Conservation (phyloP, 371 early-diverging fungal species). For the Globomyces sp. region DNA sequence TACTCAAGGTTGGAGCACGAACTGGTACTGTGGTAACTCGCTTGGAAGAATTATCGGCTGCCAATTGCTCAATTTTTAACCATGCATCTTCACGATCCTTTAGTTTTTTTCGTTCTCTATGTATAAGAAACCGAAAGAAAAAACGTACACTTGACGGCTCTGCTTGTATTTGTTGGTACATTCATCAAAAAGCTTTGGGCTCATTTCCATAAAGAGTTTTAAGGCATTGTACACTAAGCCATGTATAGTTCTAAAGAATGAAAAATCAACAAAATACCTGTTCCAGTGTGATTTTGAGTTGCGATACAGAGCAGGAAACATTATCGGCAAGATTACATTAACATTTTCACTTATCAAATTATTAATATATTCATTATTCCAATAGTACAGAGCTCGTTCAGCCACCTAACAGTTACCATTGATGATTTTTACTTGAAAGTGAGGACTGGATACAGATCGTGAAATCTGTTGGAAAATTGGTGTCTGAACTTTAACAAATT, state of each 20-base stretch:
- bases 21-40: too few species aligned
- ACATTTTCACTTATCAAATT: slow-evolving; percentile 90
- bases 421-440: slow-evolving; percentile 77
- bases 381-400: slow-evolving; percentile 92
- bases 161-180: slow-evolving; percentile 79
- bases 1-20: too few species aligned
- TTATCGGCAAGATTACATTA: slow-evolving; percentile 82
- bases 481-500: slow-evolving; percentile 81
- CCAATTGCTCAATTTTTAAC: slow-evolving; percentile 65
- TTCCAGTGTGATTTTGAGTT: slow-evolving; percentile 96
- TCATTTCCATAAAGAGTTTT: slow-evolving; percentile 87
- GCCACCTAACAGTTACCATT: slow-evolving; percentile 62
- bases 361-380: slow-evolving; percentile 96
- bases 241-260: slow-evolving; percentile 74
- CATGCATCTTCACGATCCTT: slow-evolving; percentile 85
- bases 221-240: slow-evolving; percentile 91
- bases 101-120: slow-evolving; percentile 78
- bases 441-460: slow-evolving; percentile 87
- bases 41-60: slow-evolving; percentile 7
- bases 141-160: slow-evolving; percentile 68
- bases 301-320: slow-evolving; percentile 85
- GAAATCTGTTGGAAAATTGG: slow-evolving; percentile 90
- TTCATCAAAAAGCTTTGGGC: slow-evolving; percentile 87
- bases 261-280: slow-evolving; percentile 50
- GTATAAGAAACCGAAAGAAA: background rate